phyloP scores from a whole-genome alignment of 257 asterid genomes.

The Euphrasia confusa region DNA sequence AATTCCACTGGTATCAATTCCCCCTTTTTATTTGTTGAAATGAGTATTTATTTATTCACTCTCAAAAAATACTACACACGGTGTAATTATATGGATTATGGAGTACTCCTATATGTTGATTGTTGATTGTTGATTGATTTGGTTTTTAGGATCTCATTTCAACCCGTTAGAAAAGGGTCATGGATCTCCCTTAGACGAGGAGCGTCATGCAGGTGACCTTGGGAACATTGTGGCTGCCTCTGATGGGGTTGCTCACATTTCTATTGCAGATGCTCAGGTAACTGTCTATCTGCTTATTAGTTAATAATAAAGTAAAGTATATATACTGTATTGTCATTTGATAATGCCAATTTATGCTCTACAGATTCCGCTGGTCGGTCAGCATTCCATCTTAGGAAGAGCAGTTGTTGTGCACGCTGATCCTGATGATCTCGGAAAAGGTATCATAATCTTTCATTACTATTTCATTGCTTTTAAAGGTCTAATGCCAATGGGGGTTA shows the following conservation, averaged over 20 bases:
- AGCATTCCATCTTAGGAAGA: conserved; percentile 78
- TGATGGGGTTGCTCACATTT: conserved; percentile 73
- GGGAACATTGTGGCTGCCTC: conserved; percentile 75
- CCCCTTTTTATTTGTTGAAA: neutral
- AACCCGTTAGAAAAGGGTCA: conserved; percentile 75
- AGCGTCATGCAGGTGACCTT: conserved; percentile 83
- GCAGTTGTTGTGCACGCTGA: conserved; percentile 96
- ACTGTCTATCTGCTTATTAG: too few species aligned
- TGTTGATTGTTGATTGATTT: neutral
- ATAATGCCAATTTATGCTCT: too few species aligned
- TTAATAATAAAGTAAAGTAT: too few species aligned
- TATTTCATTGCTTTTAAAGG: conserved; percentile 9
- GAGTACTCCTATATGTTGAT: too few species aligned
- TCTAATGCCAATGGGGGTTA: neutral
- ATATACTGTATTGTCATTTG: too few species aligned
- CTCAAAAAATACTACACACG: neutral
- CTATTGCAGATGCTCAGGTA: conserved; percentile 65
- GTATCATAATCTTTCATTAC: conserved; percentile 26
- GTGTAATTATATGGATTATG: too few species aligned
- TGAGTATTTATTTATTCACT: neutral
- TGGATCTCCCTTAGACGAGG: conserved; percentile 75
- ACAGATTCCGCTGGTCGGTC: conserved; percentile 71
- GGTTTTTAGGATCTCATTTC: conserved; percentile 73
- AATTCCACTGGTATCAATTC: conserved; percentile 59
- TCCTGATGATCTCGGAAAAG: conserved; percentile 93